phyloP scores from a whole-genome alignment of 805 yeast genomes.

The Saturnispora zaruensis region DNA sequence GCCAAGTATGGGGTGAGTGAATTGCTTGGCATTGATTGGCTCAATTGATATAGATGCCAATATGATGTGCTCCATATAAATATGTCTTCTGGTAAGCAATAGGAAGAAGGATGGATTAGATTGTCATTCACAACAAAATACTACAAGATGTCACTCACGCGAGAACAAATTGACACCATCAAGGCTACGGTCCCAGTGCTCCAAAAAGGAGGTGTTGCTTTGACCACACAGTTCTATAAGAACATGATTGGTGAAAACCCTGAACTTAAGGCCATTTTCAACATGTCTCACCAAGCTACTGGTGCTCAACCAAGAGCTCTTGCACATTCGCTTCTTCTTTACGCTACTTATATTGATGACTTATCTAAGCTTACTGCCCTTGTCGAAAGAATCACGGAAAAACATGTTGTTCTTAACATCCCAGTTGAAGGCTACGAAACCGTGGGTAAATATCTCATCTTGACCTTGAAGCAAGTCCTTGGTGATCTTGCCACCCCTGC shows the following conservation, averaged over 20 bases:
- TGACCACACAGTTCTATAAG: constrained; percentile 47
- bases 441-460: constrained; percentile 51
- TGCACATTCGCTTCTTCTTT: constrained; percentile 51
- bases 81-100: neutral
- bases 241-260: constrained; percentile 47
- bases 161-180: neutral
- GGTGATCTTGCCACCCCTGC: constrained; percentile 54
- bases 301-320: constrained; percentile 55
- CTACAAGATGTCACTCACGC: neutral
- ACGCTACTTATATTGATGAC: constrained; percentile 56
- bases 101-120: neutral
- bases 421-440: constrained; percentile 57
- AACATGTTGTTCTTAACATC: constrained; percentile 59
- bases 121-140: neutral
- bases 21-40: neutral
- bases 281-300: constrained; percentile 45
- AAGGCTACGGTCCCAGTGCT: constrained; percentile 36
- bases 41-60: neutral
- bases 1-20: neutral
- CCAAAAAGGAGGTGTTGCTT: constrained; percentile 43
- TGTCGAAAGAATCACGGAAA: constrained; percentile 52
- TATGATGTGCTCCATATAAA: neutral
- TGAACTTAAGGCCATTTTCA: constrained; percentile 53
- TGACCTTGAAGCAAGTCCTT: constrained; percentile 44
- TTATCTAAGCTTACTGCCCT: constrained; percentile 43